Conservation (phyloP, 495 filamentous ascomycete genomes). For the Aspergillus funiculosus region DNA sequence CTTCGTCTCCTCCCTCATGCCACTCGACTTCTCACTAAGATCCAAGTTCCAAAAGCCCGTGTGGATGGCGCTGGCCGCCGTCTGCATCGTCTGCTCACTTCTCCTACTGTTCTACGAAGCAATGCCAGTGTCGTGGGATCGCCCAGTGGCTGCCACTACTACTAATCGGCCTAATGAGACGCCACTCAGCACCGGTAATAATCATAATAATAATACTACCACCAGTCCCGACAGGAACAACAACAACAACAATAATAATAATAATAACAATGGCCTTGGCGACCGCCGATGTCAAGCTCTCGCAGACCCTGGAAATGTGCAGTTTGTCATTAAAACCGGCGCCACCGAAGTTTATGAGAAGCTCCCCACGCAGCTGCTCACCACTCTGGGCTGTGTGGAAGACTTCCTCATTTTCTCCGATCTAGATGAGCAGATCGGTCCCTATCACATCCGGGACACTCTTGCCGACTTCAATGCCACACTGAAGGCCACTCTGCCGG, state of each 20-base stretch:
- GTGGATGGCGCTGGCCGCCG: constrained; percentile 13
- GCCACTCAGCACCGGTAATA: background rate
- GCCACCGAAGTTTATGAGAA: constrained; percentile 48
- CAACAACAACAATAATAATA: constrained; percentile 3
- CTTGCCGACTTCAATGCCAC: constrained; percentile 40
- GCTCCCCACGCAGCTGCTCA: constrained; percentile 51
- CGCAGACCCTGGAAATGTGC: constrained; percentile 13
- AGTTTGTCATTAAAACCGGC: constrained; percentile 50
- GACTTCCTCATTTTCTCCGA: constrained; percentile 57
- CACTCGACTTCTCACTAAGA: constrained; percentile 2
- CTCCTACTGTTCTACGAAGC: constrained; percentile 6
- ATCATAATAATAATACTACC: background rate
- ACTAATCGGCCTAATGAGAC: background rate
- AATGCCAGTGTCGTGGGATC: constrained; percentile 7
- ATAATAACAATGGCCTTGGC: background rate
- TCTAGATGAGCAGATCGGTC: constrained; percentile 45
- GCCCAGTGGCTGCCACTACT: background rate
- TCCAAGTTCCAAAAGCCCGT: constrained; percentile 2
- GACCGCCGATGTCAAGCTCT: constrained; percentile 15
- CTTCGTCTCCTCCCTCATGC: too few relatives aligned
- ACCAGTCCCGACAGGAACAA: background rate
- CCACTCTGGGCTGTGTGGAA: constrained; percentile 42
- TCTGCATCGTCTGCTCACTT: constrained; percentile 8
- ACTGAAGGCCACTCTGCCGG: constrained; percentile 26
- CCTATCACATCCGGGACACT: constrained; percentile 47